Conservation (phyloP, 139 green algal genomes). For the Dunaliella sp. region DNA sequence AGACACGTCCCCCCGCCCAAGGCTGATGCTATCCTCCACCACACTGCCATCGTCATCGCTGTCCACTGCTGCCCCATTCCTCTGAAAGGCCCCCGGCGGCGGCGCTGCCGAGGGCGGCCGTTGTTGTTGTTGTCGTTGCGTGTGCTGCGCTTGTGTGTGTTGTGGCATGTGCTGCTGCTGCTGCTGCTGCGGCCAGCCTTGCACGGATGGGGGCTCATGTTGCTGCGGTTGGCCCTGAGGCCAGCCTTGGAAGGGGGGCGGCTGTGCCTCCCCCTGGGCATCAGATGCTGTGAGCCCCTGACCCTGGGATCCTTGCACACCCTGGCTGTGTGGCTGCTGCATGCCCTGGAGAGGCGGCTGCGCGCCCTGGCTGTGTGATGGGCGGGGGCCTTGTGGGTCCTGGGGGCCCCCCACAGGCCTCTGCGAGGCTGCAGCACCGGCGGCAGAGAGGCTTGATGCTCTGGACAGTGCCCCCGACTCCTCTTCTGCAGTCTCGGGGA, state of each 20-base stretch:
- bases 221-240: too few relatives aligned
- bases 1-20: slow-evolving; percentile 3
- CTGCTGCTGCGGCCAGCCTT: neutral
- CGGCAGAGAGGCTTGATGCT: neutral
- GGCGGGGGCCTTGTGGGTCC: neutral
- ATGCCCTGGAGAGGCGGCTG: neutral
- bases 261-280: too few relatives aligned
- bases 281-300: too few relatives aligned
- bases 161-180: neutral
- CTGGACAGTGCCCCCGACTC: neutral
- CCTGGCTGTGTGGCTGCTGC: too few relatives aligned
- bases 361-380: neutral
- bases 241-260: too few relatives aligned
- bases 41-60: neutral
- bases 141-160: too few relatives aligned
- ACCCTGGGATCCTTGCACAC: too few relatives aligned
- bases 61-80: neutral
- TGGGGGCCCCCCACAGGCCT: neutral
- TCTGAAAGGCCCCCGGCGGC: neutral
- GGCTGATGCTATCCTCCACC: slow-evolving; percentile 8
- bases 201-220: too few relatives aligned
- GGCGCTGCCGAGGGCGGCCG: neutral
- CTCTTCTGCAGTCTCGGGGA: neutral
- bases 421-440: neutral
- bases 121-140: neutral